Base-by-base conservation (phyloP, 441 rosid species). In the Adansonia madagascariensis region DNA sequence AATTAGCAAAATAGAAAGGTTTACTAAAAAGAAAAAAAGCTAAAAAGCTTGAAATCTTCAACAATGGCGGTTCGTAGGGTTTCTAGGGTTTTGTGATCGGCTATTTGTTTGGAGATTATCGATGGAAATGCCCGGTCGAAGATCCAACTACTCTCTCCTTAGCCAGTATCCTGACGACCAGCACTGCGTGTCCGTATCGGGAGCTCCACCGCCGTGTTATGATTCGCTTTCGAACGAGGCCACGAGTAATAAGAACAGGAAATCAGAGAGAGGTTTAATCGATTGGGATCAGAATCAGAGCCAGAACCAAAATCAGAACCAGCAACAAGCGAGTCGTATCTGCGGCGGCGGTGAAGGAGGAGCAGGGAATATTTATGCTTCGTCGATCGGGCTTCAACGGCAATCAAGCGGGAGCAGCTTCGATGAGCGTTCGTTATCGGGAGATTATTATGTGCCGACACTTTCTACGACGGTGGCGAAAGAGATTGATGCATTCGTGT, bases 321-420 rank as follows among this genome's bases (percentile, higher is more conserved):
- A 81, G 71, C 93, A 81, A 55, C 93, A 75, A 46, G 71, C 82
- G 1, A 85, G 77, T 76, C 88, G 98, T 71, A 86, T 78, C 57
- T 88, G 73, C 8, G 63, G 64, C 6, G 64, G 75, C 1, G 62
- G 62, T 0, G 70, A 20, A 4, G 68, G 46, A 31, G 68, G 46
- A 63, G 47, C 18, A 15, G 68, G 88, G 52, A 90, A 75, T 82
- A 20, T 83, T 83, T 89, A 77, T 49, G 61, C 88, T 24, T 85
- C 92, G 49, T 87, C 97, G 74, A 78, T 89, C 75, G 93, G 89
- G 53, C 75, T 94, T 74, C 99, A 96, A 80, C 85, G 98, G 83
- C 97, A 96, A 82, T 94, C 98, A 41, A 96, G 98, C 82, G 98
- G 98, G 81, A 94, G 99, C 56, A 96, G 99, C 81, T 92, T 94